Conservation (phyloP, 169 alveolate species). For the Cryptosporidium baileyi region DNA sequence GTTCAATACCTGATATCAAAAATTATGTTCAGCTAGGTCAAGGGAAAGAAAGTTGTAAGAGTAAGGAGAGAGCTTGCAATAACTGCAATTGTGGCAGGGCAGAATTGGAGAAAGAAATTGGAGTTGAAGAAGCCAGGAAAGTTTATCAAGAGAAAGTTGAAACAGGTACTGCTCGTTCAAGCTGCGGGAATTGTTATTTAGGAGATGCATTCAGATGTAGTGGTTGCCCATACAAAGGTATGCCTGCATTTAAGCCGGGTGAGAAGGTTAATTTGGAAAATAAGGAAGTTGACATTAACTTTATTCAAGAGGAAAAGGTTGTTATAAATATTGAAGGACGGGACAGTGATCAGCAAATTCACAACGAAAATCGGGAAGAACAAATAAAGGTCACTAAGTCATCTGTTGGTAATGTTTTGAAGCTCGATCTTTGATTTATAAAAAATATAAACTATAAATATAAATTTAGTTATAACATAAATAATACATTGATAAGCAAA, state of each 20-base stretch:
- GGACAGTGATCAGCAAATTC: too few species aligned
- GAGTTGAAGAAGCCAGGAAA: slow-evolving; percentile 79
- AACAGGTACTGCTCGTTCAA: slow-evolving; percentile 83
- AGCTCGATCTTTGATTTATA: background rate
- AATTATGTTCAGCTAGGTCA: slow-evolving; percentile 44
- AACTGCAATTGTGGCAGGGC: slow-evolving; percentile 94
- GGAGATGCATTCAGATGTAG: slow-evolving; percentile 97
- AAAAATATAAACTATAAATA: too few species aligned
- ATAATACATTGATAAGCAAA: too few species aligned
- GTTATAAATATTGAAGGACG: background rate
- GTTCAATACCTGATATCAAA: slow-evolving; percentile 24
- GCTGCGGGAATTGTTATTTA: slow-evolving; percentile 89
- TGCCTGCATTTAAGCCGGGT: slow-evolving; percentile 94
- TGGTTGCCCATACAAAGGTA: slow-evolving; percentile 91
- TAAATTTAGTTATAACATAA: too few species aligned
- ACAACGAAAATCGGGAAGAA: background rate
- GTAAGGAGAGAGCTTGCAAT: slow-evolving; percentile 92
- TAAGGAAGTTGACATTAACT: background rate
- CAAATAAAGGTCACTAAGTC: too few species aligned
- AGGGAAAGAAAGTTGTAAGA: slow-evolving; percentile 82
- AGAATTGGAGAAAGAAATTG: slow-evolving; percentile 81
- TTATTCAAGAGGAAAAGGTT: background rate
- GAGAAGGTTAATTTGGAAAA: slow-evolving; percentile 79
- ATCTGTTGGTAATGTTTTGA: background rate
- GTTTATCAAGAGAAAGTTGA: slow-evolving; percentile 77